Base-by-base conservation (phyloP, 2,329 filamentous ascomycete genomes). In the Raffaelea albimanens region DNA sequence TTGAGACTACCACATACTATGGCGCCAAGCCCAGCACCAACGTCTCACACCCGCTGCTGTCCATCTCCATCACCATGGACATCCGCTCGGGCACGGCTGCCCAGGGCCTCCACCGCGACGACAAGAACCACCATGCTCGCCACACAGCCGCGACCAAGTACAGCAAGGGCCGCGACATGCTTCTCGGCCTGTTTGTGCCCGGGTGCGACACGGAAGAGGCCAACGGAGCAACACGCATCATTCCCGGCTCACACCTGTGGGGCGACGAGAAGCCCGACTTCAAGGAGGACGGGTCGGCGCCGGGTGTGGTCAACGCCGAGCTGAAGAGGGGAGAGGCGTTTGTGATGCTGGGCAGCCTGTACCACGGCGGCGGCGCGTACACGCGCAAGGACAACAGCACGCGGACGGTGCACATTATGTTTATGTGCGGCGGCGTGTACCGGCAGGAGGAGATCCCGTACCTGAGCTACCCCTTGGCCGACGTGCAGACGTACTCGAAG, bases 41-140 rank as follows among this genome's bases (percentile, higher is more conserved):
- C 22, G 19, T 29, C 22, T 40, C 41, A 8, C 40, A 48, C 13
- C 46, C 46, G 41, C 46, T 48, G 41, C 41, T 48, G 46, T 48
- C 46, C 21, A 48, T 48, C n/a, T 40, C 46, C 34, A 48, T 48
- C 22, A 34, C 46, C 21, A 48, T 48, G 46, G 43, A 40, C n/a
- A 43, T 40, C 40, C 46, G 39, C 40, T 41, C 41, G 20, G 46
- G 46, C 5, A 19, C 46, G 4, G 4, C 23, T n/a, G 21, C 46
- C 9, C 46, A 48, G 34, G 7, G 19, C 31, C 41, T 48, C 2
- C 46, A 48, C 36, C 46, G 46, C 33, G 46, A 48, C 46, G 46
- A 48, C 46, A 48, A 48, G 46, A 48, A 48, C 36, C 46, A 48
- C 41, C 41, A 48, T 18, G 46, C 46, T 7, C 40, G 41, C 2